phyloP scores from a whole-genome alignment of 2,329 filamentous ascomycete genomes.

The Aspergillus tanneri region DNA sequence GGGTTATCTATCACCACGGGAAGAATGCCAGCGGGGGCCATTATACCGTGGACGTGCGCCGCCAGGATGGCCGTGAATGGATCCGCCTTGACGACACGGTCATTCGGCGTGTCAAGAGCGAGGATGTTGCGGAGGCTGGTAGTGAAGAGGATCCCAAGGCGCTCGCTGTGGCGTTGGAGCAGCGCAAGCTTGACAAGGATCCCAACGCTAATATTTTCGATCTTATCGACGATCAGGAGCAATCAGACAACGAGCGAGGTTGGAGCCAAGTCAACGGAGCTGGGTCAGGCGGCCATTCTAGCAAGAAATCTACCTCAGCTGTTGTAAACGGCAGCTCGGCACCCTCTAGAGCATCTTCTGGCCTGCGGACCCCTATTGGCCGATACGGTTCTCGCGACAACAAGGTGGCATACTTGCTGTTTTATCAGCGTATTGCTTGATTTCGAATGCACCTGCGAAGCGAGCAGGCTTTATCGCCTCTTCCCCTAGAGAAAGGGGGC shows the following conservation, averaged over 20 bases:
- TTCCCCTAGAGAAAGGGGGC: background rate
- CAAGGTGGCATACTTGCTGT: slow-evolving; percentile 94
- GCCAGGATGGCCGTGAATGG: slow-evolving; percentile 95
- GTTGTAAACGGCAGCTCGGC: slow-evolving; percentile 64
- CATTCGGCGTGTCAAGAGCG: slow-evolving; percentile 77
- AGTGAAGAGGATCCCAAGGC: slow-evolving; percentile 74
- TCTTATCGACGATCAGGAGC: slow-evolving; percentile 61
- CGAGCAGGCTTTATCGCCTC: background rate
- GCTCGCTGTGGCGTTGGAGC: slow-evolving; percentile 64
- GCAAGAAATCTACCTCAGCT: slow-evolving; percentile 68
- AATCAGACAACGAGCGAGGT: slow-evolving; percentile 59
- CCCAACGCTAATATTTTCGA: slow-evolving; percentile 72
- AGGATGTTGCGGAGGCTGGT: slow-evolving; percentile 85
- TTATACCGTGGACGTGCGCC: slow-evolving; percentile 94
- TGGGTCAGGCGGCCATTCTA: slow-evolving; percentile 42
- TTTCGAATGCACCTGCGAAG: background rate
- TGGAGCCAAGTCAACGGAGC: slow-evolving; percentile 85
- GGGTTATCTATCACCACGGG: slow-evolving; percentile 94
- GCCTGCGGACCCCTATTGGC: slow-evolving; percentile 55
- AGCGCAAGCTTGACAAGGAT: slow-evolving; percentile 56
- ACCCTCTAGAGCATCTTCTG: slow-evolving; percentile 55
- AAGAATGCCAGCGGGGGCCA: slow-evolving; percentile 95
- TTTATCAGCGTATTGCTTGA: slow-evolving; percentile 74
- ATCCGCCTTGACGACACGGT: slow-evolving; percentile 92
- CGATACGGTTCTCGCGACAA: slow-evolving; percentile 74